These are phyloP conservation scores for Amanita polypyramis DNA, from an alignment of 768 basidiomycete genomes.

Conservation along the genomic window DNA sequence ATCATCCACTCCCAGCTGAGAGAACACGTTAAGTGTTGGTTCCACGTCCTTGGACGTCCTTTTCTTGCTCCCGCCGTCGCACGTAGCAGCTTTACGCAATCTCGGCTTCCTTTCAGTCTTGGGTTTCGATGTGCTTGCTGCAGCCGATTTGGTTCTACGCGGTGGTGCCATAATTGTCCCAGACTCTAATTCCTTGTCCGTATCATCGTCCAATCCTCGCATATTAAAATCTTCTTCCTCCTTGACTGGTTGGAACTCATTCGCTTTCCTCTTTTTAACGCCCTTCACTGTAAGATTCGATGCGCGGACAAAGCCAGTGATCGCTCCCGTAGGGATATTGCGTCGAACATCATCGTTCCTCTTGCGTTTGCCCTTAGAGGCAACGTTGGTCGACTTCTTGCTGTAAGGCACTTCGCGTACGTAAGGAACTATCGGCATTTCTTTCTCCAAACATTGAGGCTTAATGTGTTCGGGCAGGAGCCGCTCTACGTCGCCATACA, in stretches of 20 bases:
- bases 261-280: slow-evolving; percentile 35
- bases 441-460: slow-evolving; percentile 70
- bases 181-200: slow-evolving; percentile 56
- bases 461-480: slow-evolving; percentile 71
- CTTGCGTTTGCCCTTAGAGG: slow-evolving; percentile 49
- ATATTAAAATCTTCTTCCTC: slow-evolving; percentile 31
- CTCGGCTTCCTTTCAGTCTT: slow-evolving; percentile 21
- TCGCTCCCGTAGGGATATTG: slow-evolving; percentile 69
- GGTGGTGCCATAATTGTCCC: slow-evolving; percentile 31
- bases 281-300: slow-evolving; percentile 49
- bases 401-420: slow-evolving; percentile 37
- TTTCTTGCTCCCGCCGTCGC: slow-evolving; percentile 10
- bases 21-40: slow-evolving; percentile 30
- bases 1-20: slow-evolving; percentile 37
- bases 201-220: slow-evolving; percentile 55
- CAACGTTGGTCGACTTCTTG: slow-evolving; percentile 22
- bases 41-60: slow-evolving; percentile 8
- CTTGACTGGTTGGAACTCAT: slow-evolving; percentile 15
- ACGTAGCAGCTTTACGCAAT: slow-evolving; percentile 36
- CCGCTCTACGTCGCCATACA: slow-evolving; percentile 87
- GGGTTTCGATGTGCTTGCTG: slow-evolving; percentile 17
- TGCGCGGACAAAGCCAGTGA: slow-evolving; percentile 61
- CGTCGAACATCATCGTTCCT: slow-evolving; percentile 54
- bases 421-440: slow-evolving; percentile 74
- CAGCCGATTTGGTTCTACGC: slow-evolving; percentile 43